A percentile compares a stretch with the other conserved stretches of the same genome.
These are phyloP conservation scores for Thielaviopsis punctulata DNA, from an alignment of 2,329 filamentous ascomycete genomes.

Conservation along the genomic window DNA sequence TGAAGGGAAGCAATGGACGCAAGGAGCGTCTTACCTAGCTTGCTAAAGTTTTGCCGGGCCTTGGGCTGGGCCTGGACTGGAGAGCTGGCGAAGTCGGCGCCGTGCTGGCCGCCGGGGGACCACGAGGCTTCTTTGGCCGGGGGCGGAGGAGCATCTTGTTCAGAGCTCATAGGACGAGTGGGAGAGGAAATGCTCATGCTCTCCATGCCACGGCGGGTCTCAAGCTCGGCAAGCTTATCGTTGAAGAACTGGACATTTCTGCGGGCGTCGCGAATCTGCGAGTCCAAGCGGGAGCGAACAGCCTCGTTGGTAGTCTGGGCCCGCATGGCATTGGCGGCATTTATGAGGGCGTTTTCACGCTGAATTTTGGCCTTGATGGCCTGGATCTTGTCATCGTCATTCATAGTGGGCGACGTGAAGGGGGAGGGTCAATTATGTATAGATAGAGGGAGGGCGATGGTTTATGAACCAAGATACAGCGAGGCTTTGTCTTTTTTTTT, in stretches of 20 bases:
- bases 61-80: slow-evolving; percentile 47
- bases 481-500: too few species aligned
- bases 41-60: slow-evolving; percentile 78
- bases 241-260: slow-evolving; percentile 93
- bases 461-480: not conserved
- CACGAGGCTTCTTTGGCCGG: slow-evolving; percentile 66
- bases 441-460: not conserved
- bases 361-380: slow-evolving; percentile 95
- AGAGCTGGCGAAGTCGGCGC: slow-evolving; percentile 44
- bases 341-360: slow-evolving; percentile 87
- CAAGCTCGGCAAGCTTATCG: slow-evolving; percentile 74
- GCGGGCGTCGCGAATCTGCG: slow-evolving; percentile 82
- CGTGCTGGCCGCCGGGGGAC: slow-evolving; percentile 66
- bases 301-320: slow-evolving; percentile 87
- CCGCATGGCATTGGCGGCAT: slow-evolving; percentile 85
- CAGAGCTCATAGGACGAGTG: slow-evolving; percentile 28
- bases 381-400: slow-evolving; percentile 48
- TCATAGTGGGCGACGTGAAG: slow-evolving; percentile 30
- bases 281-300: slow-evolving; percentile 79
- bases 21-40: slow-evolving; percentile 52
- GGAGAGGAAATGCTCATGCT: slow-evolving; percentile 44
- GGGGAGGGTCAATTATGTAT: not conserved
- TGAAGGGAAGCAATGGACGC: not conserved
- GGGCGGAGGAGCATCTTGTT: slow-evolving; percentile 39
- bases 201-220: slow-evolving; percentile 59